Evolutionary conservation across 306 rosid genomes (phyloP).

Genomic region (Fagus crenata): DNA sequence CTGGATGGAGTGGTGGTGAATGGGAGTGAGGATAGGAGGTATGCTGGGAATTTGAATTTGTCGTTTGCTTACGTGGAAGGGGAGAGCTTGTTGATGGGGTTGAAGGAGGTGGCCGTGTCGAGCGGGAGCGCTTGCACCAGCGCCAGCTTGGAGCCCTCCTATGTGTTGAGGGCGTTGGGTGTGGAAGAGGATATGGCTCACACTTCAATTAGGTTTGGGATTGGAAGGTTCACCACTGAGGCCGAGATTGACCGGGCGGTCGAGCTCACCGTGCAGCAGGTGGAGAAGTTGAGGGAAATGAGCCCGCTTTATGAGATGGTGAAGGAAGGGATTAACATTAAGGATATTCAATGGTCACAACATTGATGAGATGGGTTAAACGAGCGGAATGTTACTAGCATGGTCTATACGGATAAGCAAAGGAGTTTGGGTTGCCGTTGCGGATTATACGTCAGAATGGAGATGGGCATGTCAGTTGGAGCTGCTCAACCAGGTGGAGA

Average conservation of each 20-base stretch:
- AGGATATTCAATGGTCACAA: conserved; percentile 87
- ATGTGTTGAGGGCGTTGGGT: conserved; percentile 91
- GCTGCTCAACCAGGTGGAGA: conserved; percentile 9
- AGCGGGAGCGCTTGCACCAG: conserved; percentile 98
- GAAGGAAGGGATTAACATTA: conserved; percentile 80
- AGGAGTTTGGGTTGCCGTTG: too few species aligned
- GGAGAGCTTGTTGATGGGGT: conserved; percentile 93
- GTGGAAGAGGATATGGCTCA: conserved; percentile 99
- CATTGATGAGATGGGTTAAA: conserved; percentile 43
- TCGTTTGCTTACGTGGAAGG: conserved; percentile 90
- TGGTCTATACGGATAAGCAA: background rate
- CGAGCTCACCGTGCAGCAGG: conserved; percentile 71
- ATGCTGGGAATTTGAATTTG: conserved; percentile 74
- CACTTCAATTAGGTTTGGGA: conserved; percentile 92
- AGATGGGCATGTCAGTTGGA: background rate
- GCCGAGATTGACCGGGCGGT: conserved; percentile 83
- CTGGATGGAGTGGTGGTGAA: conserved; percentile 91
- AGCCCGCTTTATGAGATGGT: conserved; percentile 98
- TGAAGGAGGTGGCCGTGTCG: conserved; percentile 97
- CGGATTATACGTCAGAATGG: background rate
- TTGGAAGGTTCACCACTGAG: conserved; percentile 91
- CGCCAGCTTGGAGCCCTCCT: conserved; percentile 95
- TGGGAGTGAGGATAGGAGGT: conserved; percentile 83
- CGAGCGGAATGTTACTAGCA: background rate
- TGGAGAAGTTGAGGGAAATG: conserved; percentile 91